Evolutionary conservation across 345 rosid species (phyloP), one percentile per base, ranked within the genome.

Genomic region (Ailanthus altissimus): DNA sequence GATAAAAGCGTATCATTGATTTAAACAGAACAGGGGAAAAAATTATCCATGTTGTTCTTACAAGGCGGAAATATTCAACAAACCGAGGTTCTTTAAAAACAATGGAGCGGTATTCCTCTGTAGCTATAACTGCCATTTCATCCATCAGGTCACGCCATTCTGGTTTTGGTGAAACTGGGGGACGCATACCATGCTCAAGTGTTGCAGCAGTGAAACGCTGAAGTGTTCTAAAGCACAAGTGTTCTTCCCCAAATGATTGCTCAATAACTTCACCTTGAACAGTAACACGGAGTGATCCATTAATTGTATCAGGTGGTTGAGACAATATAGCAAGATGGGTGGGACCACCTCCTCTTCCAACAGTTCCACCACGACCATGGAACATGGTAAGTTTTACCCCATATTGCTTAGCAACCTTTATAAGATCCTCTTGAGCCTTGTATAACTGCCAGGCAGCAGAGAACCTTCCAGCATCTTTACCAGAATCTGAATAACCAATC

Each of bases 261-360:
- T 96, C 98, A 68, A 96, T 93, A 79, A 96, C 97, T 84, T 96
- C 99, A 68, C 99, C 98, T 71, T 94, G 98, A 75, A 96, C 97
- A 1, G 98, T 96, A 72, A 93, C 99, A 68, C 97, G 89, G 43
- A 9, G 23, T 18, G 20, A 21, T 20, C 8, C 9, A 12, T 93
- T 94, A 72, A 96, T 88, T 14, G 99, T 96, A 40, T 96, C 99
- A 6, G 99, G 99, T n/a, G 98, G 99, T 88, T 96, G 99, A 83
- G 99, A 96, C 88, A 94, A 81, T 74, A 94, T 96, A 82, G 99
- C 99, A 75, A 96, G 97, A 85, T 96, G 98, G 60, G 98, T 94
- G 26, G 99, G 99, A 64, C 99, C 98, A 72, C 99, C 99, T 74
- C 99, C 99, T 87, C 99, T 87, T 80, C 99, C 99, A 28, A 96